phyloP scores from a whole-genome alignment of 345 rosid species.

The Pelargonium nanum region DNA sequence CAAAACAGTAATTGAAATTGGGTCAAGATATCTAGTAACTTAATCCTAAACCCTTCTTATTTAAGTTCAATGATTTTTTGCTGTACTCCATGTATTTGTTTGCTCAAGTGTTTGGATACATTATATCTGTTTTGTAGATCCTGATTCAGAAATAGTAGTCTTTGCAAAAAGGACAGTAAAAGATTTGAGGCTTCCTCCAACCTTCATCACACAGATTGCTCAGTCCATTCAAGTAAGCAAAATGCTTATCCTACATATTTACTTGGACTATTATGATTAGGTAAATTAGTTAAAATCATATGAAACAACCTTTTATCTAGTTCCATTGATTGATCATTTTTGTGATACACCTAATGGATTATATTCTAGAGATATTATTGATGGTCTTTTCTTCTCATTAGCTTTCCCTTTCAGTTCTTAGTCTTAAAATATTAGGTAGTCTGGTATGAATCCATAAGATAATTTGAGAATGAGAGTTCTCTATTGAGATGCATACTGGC shows the following conservation, averaged over 20 bases:
- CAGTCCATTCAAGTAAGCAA: slow-evolving; percentile 79
- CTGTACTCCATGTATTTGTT: background rate
- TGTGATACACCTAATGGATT: background rate
- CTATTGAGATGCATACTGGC: background rate
- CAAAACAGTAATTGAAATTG: no score
- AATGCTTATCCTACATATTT: background rate
- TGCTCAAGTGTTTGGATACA: background rate
- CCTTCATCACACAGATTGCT: slow-evolving; percentile 65
- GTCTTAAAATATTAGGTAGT: no score
- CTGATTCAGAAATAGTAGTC: slow-evolving; percentile 72
- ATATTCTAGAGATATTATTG: background rate
- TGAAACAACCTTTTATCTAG: no score
- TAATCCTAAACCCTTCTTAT: background rate
- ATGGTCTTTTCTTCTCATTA: no score
- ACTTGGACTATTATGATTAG: background rate
- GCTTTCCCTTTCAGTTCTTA: no score
- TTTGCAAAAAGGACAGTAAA: slow-evolving; percentile 85
- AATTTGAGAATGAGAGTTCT: background rate
- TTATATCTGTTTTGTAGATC: slow-evolving; percentile 29
- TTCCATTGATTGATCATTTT: no score
- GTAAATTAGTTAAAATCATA: background rate
- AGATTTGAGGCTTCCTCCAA: slow-evolving; percentile 86
- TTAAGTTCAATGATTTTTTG: background rate
- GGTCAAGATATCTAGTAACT: no score
- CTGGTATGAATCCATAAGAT: no score